Conservation (phyloP, 1,139 yeast species). For the Blastobotrys aristatus region DNA sequence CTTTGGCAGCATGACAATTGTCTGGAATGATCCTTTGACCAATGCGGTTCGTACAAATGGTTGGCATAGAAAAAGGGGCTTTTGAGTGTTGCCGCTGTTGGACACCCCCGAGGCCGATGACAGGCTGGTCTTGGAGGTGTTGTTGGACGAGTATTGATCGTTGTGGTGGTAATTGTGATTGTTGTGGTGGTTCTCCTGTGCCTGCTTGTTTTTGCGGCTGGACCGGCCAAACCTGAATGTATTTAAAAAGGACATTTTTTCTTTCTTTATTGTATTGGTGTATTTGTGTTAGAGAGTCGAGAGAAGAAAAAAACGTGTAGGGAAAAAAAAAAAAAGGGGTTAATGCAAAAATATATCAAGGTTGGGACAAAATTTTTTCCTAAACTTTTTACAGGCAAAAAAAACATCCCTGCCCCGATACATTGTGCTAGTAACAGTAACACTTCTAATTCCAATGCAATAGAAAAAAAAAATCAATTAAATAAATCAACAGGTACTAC, state of each 20-base stretch:
- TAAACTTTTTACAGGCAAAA: too few species aligned
- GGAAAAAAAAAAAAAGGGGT: not conserved
- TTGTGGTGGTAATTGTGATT: not conserved
- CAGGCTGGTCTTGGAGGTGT: constrained; percentile 7
- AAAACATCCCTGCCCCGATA: constrained; percentile 4
- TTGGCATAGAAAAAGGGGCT: constrained; percentile 76
- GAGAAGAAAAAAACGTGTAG: not conserved
- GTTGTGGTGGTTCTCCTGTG: too few species aligned
- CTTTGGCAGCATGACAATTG: constrained; percentile 91
- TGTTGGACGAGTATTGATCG: constrained; percentile 6
- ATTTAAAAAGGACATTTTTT: constrained; percentile 41
- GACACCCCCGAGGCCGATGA: not conserved
- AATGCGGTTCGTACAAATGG: constrained; percentile 92
- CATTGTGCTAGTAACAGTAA: too few species aligned
- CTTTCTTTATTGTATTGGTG: constrained; percentile 1
- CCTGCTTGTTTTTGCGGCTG: constrained; percentile 45
- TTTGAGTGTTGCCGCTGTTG: constrained; percentile 16
- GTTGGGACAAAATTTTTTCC: not conserved
- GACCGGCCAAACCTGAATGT: constrained; percentile 54
- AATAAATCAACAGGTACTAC: constrained; percentile 5
- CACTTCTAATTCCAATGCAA: too few species aligned
- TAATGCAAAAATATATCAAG: not conserved
- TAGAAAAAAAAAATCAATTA: too few species aligned
- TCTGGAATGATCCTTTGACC: constrained; percentile 95
- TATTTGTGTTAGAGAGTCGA: constrained; percentile 5